Percentiles rank a stretch among this genome's conserved stretches.
Conservation (phyloP, 805 yeast genomes). For the Nakazawaea molendinolei region DNA sequence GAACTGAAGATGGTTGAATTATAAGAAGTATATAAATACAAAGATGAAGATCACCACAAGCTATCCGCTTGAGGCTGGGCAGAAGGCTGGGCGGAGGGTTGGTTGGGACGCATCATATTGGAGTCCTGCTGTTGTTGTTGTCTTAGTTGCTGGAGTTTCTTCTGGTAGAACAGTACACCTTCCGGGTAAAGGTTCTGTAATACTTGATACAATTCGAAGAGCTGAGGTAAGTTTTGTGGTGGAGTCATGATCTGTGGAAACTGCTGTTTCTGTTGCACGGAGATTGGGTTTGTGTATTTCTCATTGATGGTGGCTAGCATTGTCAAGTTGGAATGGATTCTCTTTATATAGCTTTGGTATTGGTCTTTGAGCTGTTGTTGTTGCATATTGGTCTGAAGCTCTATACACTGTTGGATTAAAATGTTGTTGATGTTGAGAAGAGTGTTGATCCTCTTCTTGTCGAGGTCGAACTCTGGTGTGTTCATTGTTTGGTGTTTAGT, state of each 20-base stretch:
- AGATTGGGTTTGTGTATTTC: slow-evolving; percentile 22
- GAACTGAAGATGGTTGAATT: background rate
- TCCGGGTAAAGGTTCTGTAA: slow-evolving; percentile 48
- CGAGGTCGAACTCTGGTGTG: slow-evolving; percentile 17
- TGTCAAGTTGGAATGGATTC: slow-evolving; percentile 29
- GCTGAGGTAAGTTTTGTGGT: slow-evolving; percentile 50
- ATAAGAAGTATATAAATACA: background rate
- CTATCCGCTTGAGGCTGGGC: too few relatives aligned
- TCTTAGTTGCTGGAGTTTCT: slow-evolving; percentile 21
- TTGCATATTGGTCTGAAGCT: slow-evolving; percentile 18
- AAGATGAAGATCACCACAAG: background rate
- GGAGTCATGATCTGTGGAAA: slow-evolving; percentile 48
- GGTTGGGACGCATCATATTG: background rate
- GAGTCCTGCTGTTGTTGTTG: slow-evolving; percentile 18
- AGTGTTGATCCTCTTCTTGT: slow-evolving; percentile 27
- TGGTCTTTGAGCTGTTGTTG: slow-evolving; percentile 21
- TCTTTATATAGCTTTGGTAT: slow-evolving; percentile 27
- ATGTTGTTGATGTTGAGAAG: slow-evolving; percentile 28
- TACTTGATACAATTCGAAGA: slow-evolving; percentile 38
- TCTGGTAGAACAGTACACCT: slow-evolving; percentile 36
- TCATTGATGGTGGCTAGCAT: slow-evolving; percentile 32
- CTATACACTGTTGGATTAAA: slow-evolving; percentile 23
- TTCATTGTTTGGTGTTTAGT: too few relatives aligned
- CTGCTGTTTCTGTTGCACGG: slow-evolving; percentile 20
- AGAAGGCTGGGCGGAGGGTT: too few relatives aligned